phyloP scores from a whole-genome alignment of 108 stramenopile species.

The Nitzschia palea region DNA sequence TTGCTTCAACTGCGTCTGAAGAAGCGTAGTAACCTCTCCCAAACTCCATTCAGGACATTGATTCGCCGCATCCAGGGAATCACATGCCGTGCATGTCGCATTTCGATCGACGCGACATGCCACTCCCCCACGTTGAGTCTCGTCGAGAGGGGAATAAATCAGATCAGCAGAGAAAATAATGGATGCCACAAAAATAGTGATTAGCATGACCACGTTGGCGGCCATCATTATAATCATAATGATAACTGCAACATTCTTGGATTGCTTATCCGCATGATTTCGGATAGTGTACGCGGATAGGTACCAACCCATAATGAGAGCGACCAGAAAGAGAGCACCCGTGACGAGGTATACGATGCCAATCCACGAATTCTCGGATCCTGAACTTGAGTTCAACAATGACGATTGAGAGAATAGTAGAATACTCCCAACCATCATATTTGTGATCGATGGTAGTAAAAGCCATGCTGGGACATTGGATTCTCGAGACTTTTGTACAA shows the following conservation, averaged over 20 bases:
- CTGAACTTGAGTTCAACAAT: constrained; percentile 30
- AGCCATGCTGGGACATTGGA: constrained; percentile 83
- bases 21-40: constrained; percentile 58
- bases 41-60: constrained; percentile 79
- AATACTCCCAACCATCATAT: constrained; percentile 47
- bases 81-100: constrained; percentile 61
- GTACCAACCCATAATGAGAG: constrained; percentile 56
- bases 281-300: constrained; percentile 61
- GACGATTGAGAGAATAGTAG: constrained; percentile 53
- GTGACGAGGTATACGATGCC: constrained; percentile 53
- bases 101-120: constrained; percentile 60
- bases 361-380: constrained; percentile 55
- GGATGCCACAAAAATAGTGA: constrained; percentile 58
- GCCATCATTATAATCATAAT: constrained; percentile 58
- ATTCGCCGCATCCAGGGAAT: constrained; percentile 2
- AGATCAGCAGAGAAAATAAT: constrained; percentile 48
- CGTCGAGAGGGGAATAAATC: constrained; percentile 30
- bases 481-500: constrained; percentile 83
- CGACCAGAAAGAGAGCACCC: constrained; percentile 61
- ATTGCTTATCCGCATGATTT: constrained; percentile 64
- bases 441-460: constrained; percentile 63
- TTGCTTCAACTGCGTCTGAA: constrained; percentile 73
- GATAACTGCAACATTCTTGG: constrained; percentile 52
- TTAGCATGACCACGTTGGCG: constrained; percentile 42
- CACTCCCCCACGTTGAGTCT: constrained; percentile 41